phyloP scores from a whole-genome alignment of 495 filamentous ascomycete species.

The Penicillium diatomitis region DNA sequence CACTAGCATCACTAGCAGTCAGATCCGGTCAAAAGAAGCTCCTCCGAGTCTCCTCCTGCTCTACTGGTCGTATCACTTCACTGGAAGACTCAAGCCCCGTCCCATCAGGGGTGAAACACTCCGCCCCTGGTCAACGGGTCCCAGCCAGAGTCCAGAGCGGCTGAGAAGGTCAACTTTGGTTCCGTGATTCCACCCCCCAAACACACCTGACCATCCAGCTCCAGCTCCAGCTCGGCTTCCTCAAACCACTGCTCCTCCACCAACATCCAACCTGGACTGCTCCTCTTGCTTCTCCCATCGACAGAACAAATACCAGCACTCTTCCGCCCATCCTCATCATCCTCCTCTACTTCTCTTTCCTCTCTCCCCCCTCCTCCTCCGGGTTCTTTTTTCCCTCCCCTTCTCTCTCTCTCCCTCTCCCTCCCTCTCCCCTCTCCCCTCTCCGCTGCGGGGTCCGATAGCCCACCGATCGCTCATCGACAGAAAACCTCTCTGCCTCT shows the following conservation, averaged over 20 bases:
- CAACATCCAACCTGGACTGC: background rate
- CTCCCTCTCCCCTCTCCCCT: slow-evolving; percentile 1
- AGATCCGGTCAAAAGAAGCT: no score
- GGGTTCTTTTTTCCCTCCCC: slow-evolving; percentile 2
- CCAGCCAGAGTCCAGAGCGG: no score
- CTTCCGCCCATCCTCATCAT: background rate
- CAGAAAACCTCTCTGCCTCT: slow-evolving; percentile 2
- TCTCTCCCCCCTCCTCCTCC: background rate
- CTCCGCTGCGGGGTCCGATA: slow-evolving; percentile 14
- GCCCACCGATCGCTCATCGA: slow-evolving; percentile 4
- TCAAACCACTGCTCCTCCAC: background rate
- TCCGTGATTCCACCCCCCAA: no score
- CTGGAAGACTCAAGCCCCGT: no score
- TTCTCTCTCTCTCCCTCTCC: background rate
- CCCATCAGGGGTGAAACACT: no score
- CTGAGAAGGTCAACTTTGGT: no score
- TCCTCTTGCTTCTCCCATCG: background rate
- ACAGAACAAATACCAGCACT: background rate
- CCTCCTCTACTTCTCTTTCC: background rate
- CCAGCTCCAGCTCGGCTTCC: no score
- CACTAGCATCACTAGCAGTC: no score
- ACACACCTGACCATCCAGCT: no score
- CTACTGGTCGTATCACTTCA: no score
- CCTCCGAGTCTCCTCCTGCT: no score
- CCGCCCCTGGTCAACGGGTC: no score